Percentiles rank a stretch among this genome's conserved stretches.
Conservation (phyloP, 2,329 filamentous ascomycete species). For the Diatrype stigma region DNA sequence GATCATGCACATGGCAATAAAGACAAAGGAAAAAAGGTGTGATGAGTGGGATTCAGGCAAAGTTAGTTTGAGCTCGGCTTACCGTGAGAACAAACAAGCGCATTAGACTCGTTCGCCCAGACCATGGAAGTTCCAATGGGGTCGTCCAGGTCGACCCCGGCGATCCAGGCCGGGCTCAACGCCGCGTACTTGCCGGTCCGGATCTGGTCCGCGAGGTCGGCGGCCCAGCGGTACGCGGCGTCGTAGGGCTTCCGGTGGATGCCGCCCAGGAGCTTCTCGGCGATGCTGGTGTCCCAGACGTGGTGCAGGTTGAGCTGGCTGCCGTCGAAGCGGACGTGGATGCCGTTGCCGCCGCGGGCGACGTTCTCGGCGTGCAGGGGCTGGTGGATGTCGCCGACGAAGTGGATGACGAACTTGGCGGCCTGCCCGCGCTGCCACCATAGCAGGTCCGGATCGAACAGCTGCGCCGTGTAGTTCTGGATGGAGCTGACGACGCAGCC, state of each 20-base stretch:
- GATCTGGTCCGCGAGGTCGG: conserved; percentile 51
- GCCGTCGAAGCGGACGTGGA: conserved; percentile 59
- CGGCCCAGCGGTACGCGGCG: conserved; percentile 52
- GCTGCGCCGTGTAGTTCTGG: conserved; percentile 55
- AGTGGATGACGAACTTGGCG: conserved; percentile 64
- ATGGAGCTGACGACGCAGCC: conserved; percentile 61
- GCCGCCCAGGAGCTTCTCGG: conserved; percentile 60
- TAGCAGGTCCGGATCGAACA: conserved; percentile 42
- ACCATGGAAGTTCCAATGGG: conserved; percentile 51
- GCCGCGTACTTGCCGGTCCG: conserved; percentile 49
- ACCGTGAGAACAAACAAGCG: conserved; percentile 59
- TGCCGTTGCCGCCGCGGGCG: conserved; percentile 62
- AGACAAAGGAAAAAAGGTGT: neutral
- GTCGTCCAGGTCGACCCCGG: conserved; percentile 51
- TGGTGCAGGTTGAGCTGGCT: conserved; percentile 62
- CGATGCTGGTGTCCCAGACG: conserved; percentile 69
- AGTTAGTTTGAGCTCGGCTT: conserved; percentile 28
- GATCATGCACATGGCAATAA: neutral
- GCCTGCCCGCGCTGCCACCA: conserved; percentile 50
- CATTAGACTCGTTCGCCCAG: conserved; percentile 63
- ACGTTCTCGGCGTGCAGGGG: conserved; percentile 64
- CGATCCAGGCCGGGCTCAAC: conserved; percentile 50
- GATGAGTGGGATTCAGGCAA: conserved; percentile 2
- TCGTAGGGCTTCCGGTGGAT: conserved; percentile 43
- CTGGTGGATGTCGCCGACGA: conserved; percentile 67